These are phyloP conservation scores for Suillus subaureus DNA, from an alignment of 768 basidiomycete species.

Conservation along the genomic window DNA sequence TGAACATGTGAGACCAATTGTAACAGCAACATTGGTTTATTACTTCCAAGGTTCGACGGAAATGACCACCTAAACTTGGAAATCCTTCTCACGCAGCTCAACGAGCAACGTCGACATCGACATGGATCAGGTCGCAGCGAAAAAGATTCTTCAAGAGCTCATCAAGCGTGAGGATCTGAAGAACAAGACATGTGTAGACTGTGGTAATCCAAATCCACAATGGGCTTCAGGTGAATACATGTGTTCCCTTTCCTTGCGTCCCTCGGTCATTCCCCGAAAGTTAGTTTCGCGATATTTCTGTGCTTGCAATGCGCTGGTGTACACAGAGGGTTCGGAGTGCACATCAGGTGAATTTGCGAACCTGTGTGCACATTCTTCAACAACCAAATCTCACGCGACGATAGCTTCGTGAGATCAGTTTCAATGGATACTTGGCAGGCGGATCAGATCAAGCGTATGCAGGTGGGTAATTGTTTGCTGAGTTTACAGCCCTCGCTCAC, in stretches of 20 bases:
- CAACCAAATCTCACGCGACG: constrained; percentile 13
- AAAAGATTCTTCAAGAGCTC: constrained; percentile 74
- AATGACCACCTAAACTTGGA: not conserved
- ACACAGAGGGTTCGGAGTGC: constrained; percentile 92
- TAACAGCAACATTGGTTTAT: not conserved
- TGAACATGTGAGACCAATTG: not conserved
- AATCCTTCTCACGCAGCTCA: not conserved
- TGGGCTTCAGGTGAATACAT: constrained; percentile 78
- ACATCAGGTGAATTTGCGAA: constrained; percentile 64
- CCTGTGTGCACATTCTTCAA: constrained; percentile 8
- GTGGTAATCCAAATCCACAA: constrained; percentile 88
- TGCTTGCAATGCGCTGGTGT: constrained; percentile 88
- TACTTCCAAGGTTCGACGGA: not conserved
- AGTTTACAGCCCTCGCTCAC: constrained; percentile 13
- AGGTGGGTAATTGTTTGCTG: constrained; percentile 49
- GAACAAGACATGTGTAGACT: constrained; percentile 84
- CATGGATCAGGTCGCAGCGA: constrained; percentile 64
- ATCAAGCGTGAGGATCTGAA: constrained; percentile 68
- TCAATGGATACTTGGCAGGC: constrained; percentile 98
- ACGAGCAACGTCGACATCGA: constrained; percentile 19
- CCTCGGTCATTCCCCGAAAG: constrained; percentile 17
- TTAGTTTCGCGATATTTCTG: constrained; percentile 84
- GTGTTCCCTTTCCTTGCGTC: not conserved
- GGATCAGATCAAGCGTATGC: constrained; percentile 88
- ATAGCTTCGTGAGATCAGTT: constrained; percentile 86